Evolutionary conservation across 306 rosid genomes (phyloP).

Genomic region (Mimosa bimucronata): DNA sequence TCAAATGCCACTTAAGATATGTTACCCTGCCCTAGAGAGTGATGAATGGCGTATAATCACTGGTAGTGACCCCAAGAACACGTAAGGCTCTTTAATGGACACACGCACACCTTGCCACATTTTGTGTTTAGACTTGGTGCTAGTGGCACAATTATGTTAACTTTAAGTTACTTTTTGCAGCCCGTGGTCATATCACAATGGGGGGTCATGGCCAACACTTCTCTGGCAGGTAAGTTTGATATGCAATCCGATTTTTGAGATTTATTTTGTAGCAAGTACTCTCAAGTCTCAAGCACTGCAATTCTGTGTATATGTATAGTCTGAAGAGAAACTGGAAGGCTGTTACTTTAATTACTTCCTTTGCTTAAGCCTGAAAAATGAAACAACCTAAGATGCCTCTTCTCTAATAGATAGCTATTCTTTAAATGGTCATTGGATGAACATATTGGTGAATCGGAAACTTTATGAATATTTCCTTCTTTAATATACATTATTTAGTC

Average conservation of each 20-base stretch:
- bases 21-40: conserved; percentile 80
- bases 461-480: background rate
- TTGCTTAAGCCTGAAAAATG: conserved; percentile 7
- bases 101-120: background rate
- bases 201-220: conserved; percentile 74
- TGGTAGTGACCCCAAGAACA: conserved; percentile 95
- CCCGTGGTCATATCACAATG: conserved; percentile 75
- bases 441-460: background rate
- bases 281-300: background rate
- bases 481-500: background rate
- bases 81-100: conserved; percentile 51
- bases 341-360: background rate
- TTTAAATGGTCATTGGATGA: background rate
- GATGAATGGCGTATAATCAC: conserved; percentile 95
- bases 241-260: background rate
- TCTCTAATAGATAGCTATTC: background rate
- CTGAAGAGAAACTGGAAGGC: background rate
- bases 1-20: conserved; percentile 90
- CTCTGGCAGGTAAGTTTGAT: conserved; percentile 53
- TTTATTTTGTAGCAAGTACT: background rate
- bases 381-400: conserved; percentile 4
- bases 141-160: conserved; percentile 1
- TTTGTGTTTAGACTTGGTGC: background rate
- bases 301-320: background rate
- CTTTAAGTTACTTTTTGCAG: conserved; percentile 41